Conservation (phyloP, 306 rosid genomes). For the Spatholobus suberectus region DNA sequence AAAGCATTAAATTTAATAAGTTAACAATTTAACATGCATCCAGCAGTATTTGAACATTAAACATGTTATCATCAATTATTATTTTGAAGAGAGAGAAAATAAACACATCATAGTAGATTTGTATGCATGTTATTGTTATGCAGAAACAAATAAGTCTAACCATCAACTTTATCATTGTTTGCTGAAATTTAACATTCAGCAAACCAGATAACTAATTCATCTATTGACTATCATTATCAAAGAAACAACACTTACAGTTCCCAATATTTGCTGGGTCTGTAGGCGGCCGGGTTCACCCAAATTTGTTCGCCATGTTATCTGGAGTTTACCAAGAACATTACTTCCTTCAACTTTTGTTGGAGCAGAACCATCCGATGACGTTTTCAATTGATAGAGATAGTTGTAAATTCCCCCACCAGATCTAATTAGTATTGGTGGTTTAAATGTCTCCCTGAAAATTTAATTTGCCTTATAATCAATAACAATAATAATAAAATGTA, state of each 20-base stretch:
- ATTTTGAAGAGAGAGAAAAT: neutral
- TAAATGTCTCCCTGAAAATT: slow-evolving; percentile 71
- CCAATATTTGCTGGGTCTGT: slow-evolving; percentile 97
- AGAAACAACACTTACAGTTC: slow-evolving; percentile 74
- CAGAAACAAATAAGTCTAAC: slow-evolving; percentile 18
- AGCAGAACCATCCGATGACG: slow-evolving; percentile 58
- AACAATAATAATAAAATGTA: slow-evolving; percentile 19
- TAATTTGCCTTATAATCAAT: slow-evolving; percentile 38
- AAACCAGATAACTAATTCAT: slow-evolving; percentile 28
- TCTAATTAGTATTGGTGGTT: slow-evolving; percentile 76
- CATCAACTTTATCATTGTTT: slow-evolving; percentile 18
- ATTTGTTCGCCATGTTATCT: slow-evolving; percentile 98
- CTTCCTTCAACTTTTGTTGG: slow-evolving; percentile 87
- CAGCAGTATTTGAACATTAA: slow-evolving; percentile 17
- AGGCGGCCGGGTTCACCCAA: slow-evolving; percentile 97
- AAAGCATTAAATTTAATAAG: slow-evolving; percentile 6
- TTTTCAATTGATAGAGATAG: slow-evolving; percentile 85
- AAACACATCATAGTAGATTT: slow-evolving; percentile 8
- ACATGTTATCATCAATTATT: slow-evolving; percentile 22
- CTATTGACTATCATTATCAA: slow-evolving; percentile 3
- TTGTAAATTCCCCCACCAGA: slow-evolving; percentile 94
- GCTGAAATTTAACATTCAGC: slow-evolving; percentile 17
- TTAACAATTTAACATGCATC: neutral
- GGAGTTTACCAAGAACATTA: slow-evolving; percentile 95
- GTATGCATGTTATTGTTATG: slow-evolving; percentile 25